Evolutionary conservation across 805 yeast species (phyloP), one percentile per base, ranked within the genome.

Genomic region (Yamadazyma nakazawae): DNA sequence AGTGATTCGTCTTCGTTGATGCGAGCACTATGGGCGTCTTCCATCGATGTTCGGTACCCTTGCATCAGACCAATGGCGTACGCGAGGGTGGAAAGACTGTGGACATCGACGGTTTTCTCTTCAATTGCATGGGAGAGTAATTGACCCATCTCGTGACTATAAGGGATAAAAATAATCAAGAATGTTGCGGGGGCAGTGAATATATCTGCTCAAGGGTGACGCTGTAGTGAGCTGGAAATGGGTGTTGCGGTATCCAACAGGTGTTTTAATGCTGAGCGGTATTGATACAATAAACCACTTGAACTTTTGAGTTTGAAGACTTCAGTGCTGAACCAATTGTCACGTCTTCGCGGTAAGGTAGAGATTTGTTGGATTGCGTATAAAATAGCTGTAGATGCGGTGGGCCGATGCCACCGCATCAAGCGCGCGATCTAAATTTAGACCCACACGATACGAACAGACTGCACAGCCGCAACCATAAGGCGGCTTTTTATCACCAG

Each of bases 31-130:
- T 82, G 85, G 3, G 89, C 86, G 64, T 85, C 92, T 58, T 85
- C 92, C 81, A 85, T 87, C 5, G 84, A 74, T 56, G 80, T 66
- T 43, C 92, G 64, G 62, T 84, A 85, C 3, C 92, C 91, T 60
- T 85, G 90, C 88, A 85, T 85, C 26, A 86, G 78, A 2, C 90
- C 91, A 5, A 84, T 70, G 40, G 82, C 74, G 56, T 82, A 83
- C 30, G 82, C 75, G 41, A 80, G 61, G 31, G 79, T 70, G 30
- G 62, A 66, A 51, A 68, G 72, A 40, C 59, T 68, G 44, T 68
- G 70, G 49, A 74, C 70, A 16, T 79, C 78, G 39, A 85, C 74
- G 37, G 76, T 65, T 60, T 85, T 84, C 51, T 84, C 88, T 51
- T 85, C 84, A 40, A 83, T 74, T 2, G 91, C 90, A 57, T 83